Base-by-base conservation (phyloP, 257 asterid genomes). In the Primulina tabacum region DNA sequence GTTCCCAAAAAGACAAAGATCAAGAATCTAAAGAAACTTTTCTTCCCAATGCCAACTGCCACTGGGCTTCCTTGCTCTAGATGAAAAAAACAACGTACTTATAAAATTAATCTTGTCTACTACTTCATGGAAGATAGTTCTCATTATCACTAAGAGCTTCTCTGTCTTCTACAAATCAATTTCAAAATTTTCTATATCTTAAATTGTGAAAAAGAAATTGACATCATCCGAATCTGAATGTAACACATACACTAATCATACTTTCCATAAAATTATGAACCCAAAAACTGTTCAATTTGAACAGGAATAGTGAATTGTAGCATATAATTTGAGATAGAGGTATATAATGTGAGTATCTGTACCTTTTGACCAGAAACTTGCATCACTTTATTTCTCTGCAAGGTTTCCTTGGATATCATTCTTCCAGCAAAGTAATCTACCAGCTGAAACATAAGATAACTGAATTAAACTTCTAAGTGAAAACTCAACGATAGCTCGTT, bases 371-470 rank as follows among this genome's bases (percentile, higher is more conserved):
- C 56, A 47, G 56, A 47, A 47, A 47, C 56, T 47, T 47, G 18
- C 56, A 47, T 47, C 20, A 47, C 56, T 59, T 77, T 38, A 67
- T 88, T 90, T 75, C 90, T 85, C 76, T 77, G 68, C 73, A 90
- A 78, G 70, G 90, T 90, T 75, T 81, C 80, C 80, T 76, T 82
- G 8, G 97, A 83, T 43, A 43, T 88, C 92, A 62, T 88, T 73
- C 97, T 81, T 74, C 81, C 84, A 73, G 90, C 82, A 85, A 40
- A 88, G 82, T 85, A 90, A 12, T 74, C 78, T 67, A 81, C 78
- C 81, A 88, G 60, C 97, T 90, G 85, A 75, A 74, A 67, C 50
- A 40, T 9, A 8, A 5, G 50, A 40, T 40, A 11, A 40, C 50
- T 11, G 50, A 40, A 40, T 40, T 8, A 40, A 40, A 40, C 50